Conservation (phyloP, 148 eudicot species). For the Tetragonia tetragonoides region DNA sequence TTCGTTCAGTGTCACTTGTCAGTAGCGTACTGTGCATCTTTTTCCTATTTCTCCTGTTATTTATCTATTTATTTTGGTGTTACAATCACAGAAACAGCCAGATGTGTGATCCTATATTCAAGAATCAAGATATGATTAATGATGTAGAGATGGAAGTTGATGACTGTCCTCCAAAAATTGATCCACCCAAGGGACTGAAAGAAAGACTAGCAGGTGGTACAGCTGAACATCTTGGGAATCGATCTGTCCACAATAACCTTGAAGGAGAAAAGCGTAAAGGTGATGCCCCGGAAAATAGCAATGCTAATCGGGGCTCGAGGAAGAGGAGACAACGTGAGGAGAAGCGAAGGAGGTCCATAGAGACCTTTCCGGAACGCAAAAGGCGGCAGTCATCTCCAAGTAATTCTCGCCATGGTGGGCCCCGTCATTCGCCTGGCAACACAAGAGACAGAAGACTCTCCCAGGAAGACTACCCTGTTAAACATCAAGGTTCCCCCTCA, state of each 20-base stretch:
- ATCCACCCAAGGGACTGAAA: constrained; percentile 17
- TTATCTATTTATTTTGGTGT: constrained; percentile 8
- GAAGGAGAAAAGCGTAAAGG: constrained; percentile 15
- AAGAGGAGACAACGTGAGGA: constrained; percentile 28
- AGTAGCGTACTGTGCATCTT: too few relatives aligned
- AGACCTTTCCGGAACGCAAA: constrained; percentile 16
- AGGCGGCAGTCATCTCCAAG: constrained; percentile 16
- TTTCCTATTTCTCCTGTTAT: not conserved
- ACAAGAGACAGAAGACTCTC: constrained; percentile 9
- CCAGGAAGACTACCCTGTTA: constrained; percentile 8
- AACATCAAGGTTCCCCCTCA: constrained; percentile 16
- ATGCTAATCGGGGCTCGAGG: constrained; percentile 16
- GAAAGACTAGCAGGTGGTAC: constrained; percentile 16
- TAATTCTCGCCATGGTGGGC: constrained; percentile 12
- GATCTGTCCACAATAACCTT: constrained; percentile 15
- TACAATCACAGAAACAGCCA: constrained; percentile 6
- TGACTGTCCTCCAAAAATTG: constrained; percentile 17
- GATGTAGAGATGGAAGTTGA: constrained; percentile 15
- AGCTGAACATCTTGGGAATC: constrained; percentile 27
- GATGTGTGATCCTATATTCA: constrained; percentile 16
- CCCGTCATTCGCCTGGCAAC: constrained; percentile 27
- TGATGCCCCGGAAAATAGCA: not conserved
- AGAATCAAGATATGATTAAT: constrained; percentile 10
- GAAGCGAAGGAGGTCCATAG: constrained; percentile 19
- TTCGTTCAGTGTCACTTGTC: too few relatives aligned